These are phyloP conservation scores for Pythium rhizo-oryzae DNA, from an alignment of 352 stramenopile genomes.

Conservation along the genomic window DNA sequence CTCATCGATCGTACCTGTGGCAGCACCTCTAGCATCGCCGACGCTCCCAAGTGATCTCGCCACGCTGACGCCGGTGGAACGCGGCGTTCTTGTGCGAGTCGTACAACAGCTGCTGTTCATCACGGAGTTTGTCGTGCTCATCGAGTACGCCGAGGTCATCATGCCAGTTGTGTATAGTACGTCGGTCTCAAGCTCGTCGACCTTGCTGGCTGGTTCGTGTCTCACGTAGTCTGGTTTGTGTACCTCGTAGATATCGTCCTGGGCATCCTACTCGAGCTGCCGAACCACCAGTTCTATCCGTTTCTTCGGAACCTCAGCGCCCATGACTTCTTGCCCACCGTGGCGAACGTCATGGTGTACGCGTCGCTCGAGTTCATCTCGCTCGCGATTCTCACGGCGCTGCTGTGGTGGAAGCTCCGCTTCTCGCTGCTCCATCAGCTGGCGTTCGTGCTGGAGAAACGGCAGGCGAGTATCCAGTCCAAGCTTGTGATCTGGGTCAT, in stretches of 20 bases:
- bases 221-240: neutral
- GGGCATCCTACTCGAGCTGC: constrained; percentile 29
- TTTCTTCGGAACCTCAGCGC: constrained; percentile 20
- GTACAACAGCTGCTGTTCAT: constrained; percentile 31
- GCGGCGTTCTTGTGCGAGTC: constrained; percentile 10
- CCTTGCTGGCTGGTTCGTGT: neutral
- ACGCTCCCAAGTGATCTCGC: constrained; percentile 13
- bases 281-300: constrained; percentile 34
- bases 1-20: neutral
- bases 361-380: constrained; percentile 20
- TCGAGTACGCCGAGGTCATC: constrained; percentile 42
- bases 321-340: constrained; percentile 3
- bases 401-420: constrained; percentile 28
- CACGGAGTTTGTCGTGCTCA: constrained; percentile 36
- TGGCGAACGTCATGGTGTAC: constrained; percentile 22
- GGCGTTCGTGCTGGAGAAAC: constrained; percentile 21
- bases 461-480: constrained; percentile 15
- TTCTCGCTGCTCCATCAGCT: constrained; percentile 26
- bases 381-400: neutral
- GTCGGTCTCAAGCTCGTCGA: neutral
- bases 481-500: constrained; percentile 27
- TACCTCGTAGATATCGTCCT: constrained; percentile 17
- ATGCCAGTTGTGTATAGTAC: constrained; percentile 41
- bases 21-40: neutral
- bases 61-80: constrained; percentile 6